Conservation (phyloP, 2,329 filamentous ascomycete species). For the Emmonsiellopsis sp. region DNA sequence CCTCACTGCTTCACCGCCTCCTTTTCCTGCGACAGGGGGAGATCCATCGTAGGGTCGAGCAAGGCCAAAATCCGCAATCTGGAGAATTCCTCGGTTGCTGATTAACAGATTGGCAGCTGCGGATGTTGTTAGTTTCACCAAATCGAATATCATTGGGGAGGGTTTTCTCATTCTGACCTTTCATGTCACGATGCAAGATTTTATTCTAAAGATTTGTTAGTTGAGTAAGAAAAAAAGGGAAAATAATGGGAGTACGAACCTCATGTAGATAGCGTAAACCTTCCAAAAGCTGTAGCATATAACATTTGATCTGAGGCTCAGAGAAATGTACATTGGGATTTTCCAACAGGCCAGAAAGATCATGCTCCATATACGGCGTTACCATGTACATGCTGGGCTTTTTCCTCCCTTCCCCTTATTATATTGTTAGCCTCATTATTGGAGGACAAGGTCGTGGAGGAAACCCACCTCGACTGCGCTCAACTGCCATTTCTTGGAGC, state of each 20-base stretch:
- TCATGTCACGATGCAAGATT: slow-evolving; percentile 97
- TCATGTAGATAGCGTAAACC: slow-evolving; percentile 86
- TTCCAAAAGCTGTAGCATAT: slow-evolving; percentile 86
- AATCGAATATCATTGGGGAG: background rate
- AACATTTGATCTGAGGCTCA: slow-evolving; percentile 92
- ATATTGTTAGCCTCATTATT: slow-evolving; percentile 4
- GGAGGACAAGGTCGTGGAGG: background rate
- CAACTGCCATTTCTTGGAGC: slow-evolving; percentile 93
- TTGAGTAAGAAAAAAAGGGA: slow-evolving; percentile 16
- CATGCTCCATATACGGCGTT: slow-evolving; percentile 97
- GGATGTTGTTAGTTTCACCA: background rate
- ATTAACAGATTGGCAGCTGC: slow-evolving; percentile 87
- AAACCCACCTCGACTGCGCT: slow-evolving; percentile 52
- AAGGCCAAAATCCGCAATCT: slow-evolving; percentile 95
- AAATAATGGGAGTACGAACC: slow-evolving; percentile 24
- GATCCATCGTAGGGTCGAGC: slow-evolving; percentile 86
- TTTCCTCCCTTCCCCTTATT: slow-evolving; percentile 63
- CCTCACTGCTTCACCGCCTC: slow-evolving; percentile 73
- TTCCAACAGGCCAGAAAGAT: slow-evolving; percentile 91
- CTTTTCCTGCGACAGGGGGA: slow-evolving; percentile 64
- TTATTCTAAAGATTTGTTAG: slow-evolving; percentile 41
- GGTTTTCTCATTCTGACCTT: slow-evolving; percentile 37
- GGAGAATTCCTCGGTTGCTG: slow-evolving; percentile 83
- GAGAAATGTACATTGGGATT: slow-evolving; percentile 85
- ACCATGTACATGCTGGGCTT: slow-evolving; percentile 92